Evolutionary conservation across 2,329 filamentous ascomycete species (phyloP).

Genomic region (Cytospora leucostoma): DNA sequence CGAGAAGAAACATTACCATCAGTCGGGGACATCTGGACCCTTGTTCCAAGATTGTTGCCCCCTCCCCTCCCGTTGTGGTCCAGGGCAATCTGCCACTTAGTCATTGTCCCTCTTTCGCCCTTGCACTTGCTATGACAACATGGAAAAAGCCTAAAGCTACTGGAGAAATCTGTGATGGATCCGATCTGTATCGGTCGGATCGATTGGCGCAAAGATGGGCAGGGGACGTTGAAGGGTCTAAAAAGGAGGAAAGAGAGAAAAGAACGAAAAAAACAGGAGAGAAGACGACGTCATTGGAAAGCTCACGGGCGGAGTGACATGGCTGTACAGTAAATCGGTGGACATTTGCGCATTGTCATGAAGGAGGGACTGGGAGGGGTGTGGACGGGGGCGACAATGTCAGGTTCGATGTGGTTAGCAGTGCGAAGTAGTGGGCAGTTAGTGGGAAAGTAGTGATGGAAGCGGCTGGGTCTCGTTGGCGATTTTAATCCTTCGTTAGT

Average conservation of each 20-base stretch:
- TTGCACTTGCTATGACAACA: conserved; percentile 16
- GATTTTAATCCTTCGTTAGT: too few species aligned
- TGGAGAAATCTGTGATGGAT: not conserved
- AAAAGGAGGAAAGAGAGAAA: not conserved
- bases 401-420: not conserved
- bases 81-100: too few species aligned
- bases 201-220: not conserved
- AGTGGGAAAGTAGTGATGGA: too few species aligned
- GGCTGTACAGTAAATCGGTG: not conserved
- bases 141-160: conserved; percentile 2
- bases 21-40: too few species aligned
- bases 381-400: not conserved
- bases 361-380: too few species aligned
- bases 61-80: too few species aligned
- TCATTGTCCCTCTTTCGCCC: not conserved
- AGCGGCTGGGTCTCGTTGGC: too few species aligned
- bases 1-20: too few species aligned
- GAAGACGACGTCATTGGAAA: conserved; percentile 10
- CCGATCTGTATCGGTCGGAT: conserved; percentile 1
- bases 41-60: too few species aligned
- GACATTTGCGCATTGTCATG: too few species aligned
- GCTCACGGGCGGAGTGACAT: not conserved
- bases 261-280: not conserved
- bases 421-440: too few species aligned
- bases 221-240: not conserved